Evolutionary conservation across 108 stramenopile genomes (phyloP), one percentile per base, ranked within the genome.

Genomic region (Craspedostauros australis): DNA sequence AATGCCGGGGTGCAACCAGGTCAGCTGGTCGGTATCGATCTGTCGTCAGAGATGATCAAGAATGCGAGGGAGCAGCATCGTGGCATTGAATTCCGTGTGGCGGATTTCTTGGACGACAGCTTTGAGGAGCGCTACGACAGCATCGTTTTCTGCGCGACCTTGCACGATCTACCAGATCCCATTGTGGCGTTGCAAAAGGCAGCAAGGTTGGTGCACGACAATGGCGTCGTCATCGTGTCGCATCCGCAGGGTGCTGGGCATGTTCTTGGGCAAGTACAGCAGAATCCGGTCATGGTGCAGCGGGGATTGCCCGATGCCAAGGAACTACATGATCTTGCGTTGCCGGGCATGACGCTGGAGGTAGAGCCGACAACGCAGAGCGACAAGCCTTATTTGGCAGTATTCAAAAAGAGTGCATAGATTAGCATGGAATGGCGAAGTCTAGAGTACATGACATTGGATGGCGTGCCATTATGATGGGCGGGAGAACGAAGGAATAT

Each of bases 211-310:
- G 33, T 86, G 40, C 2, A 54, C 7, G 11, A 52, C 21, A 57
- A 73, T 37, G 76, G 76, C 20, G 64, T 57, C 27, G 33, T 82
- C 8, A 55, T 86, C 0, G 52, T 86, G 53, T 54, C 79, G 3
- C 84, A 86, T 59, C 72, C 84, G 25, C 84, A 86, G 44, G 84
- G 84, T 43, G 80, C 80, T 5, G 33, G 62, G 15, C 80, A 86
- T 63, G 80, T 86, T 15, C 16, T 63, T 23, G 56, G 52, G 24
- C 84, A 86, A 64, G 44, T 60, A 30, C 64, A 62, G 30, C 55
- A 68, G 11, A 82, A 86, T 65, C 80, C 84, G 16, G 64, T 80
- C 30, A 51, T 86, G 62, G 80, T 86, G 16, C 75, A 69, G 40
- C 50, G 77, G 50, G 75, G 72, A 7, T 52, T 86, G 38, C 80